Evolutionary conservation across 1,139 yeast species (phyloP).

Genomic region (Nadsonia commutata): DNA sequence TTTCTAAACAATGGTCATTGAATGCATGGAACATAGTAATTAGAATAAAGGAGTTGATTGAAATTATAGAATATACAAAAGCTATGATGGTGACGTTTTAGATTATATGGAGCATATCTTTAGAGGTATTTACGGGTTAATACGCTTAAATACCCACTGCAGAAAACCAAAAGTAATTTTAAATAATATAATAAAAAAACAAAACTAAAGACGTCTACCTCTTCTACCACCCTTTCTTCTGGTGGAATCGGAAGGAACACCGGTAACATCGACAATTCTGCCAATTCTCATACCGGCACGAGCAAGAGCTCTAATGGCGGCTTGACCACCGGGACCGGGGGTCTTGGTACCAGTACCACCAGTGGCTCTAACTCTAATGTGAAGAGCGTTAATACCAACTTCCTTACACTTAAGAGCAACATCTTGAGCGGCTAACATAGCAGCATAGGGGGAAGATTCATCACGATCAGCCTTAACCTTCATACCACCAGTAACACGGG

Average conservation of each 20-base stretch:
- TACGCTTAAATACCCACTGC: too few species aligned
- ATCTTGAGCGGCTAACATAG: conserved; percentile 99
- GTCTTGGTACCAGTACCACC: conserved; percentile 99
- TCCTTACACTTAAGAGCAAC: conserved; percentile 98
- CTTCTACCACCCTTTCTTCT: conserved; percentile 99
- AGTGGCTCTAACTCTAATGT: conserved; percentile 98
- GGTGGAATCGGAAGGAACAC: conserved; percentile 99
- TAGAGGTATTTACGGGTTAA: too few species aligned
- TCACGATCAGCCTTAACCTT: conserved; percentile 99
- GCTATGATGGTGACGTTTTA: not conserved
- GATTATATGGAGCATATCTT: too few species aligned
- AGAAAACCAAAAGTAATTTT: too few species aligned
- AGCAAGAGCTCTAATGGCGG: conserved; percentile 99
- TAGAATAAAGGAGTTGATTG: too few species aligned
- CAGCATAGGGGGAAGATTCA: conserved; percentile 99
- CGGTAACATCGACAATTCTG: conserved; percentile 99
- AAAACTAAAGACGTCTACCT: conserved; percentile 96
- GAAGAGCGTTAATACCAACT: conserved; percentile 99
- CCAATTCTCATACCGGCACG: conserved; percentile 99
- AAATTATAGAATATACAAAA: too few species aligned
- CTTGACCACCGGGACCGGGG: conserved; percentile 99
- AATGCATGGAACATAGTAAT: too few species aligned
- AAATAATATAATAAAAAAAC: not conserved
- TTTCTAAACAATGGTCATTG: too few species aligned
- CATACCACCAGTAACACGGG: conserved; percentile 99